Evolutionary conservation across 2,329 filamentous ascomycete genomes (phyloP).

Genomic region (Acrocalymma vagum): DNA sequence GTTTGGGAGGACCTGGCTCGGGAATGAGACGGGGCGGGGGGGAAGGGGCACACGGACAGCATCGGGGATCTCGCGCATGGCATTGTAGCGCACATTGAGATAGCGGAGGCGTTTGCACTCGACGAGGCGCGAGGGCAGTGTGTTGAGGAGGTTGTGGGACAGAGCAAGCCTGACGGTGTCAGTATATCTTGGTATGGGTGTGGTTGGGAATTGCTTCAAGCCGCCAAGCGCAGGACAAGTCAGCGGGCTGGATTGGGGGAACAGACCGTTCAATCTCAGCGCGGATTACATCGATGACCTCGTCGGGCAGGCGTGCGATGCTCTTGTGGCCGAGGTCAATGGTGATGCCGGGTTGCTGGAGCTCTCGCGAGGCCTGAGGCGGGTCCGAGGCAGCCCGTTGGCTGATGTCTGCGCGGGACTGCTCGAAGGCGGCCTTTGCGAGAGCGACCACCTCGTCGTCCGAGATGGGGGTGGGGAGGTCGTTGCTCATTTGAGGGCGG

Average conservation of each 20-base stretch:
- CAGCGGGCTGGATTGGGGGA: slow-evolving; percentile 2
- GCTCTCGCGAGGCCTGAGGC: too few species aligned
- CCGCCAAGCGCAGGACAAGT: background rate
- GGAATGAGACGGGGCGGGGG: background rate
- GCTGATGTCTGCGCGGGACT: slow-evolving; percentile 71
- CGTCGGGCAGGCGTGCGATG: slow-evolving; percentile 75
- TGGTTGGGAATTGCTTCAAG: background rate
- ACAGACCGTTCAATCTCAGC: slow-evolving; percentile 74
- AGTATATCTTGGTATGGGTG: slow-evolving; percentile 18
- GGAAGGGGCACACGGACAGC: slow-evolving; percentile 58
- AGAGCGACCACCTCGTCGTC: slow-evolving; percentile 71
- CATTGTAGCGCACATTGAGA: slow-evolving; percentile 81
- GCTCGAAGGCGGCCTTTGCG: slow-evolving; percentile 72
- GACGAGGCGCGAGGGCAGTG: slow-evolving; percentile 74
- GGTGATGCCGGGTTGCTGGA: slow-evolving; percentile 75
- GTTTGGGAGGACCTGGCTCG: too few species aligned
- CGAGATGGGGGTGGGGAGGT: slow-evolving; percentile 58
- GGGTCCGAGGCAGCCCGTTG: slow-evolving; percentile 57
- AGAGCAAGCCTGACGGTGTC: slow-evolving; percentile 70
- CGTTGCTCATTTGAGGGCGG: slow-evolving; percentile 46
- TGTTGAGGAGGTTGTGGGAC: slow-evolving; percentile 78
- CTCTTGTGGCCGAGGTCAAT: slow-evolving; percentile 80
- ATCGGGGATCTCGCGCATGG: slow-evolving; percentile 72
- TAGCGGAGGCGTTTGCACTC: slow-evolving; percentile 82
- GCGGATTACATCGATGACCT: slow-evolving; percentile 78